phyloP scores from a whole-genome alignment of 331 rosid genomes.

The Quercus phellos region DNA sequence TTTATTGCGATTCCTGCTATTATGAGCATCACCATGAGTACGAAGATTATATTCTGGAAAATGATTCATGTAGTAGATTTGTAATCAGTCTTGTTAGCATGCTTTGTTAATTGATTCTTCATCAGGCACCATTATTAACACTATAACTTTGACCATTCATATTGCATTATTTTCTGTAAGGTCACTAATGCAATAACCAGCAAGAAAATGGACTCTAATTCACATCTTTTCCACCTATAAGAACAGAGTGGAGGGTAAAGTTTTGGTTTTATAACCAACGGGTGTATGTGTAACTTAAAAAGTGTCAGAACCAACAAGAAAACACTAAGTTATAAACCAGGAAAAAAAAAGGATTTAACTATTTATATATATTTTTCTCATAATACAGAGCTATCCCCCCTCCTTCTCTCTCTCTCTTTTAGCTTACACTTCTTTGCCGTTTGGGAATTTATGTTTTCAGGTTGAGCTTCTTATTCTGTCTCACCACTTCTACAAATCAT shows the following conservation, averaged over 20 bases:
- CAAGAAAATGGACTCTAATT: background rate
- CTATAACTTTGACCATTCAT: background rate
- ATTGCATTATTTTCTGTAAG: background rate
- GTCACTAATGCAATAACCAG: background rate
- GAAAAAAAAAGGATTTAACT: background rate
- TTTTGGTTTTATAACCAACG: background rate
- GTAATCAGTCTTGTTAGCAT: background rate
- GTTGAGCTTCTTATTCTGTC: slow-evolving; percentile 97
- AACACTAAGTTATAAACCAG: background rate
- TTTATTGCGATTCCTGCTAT: background rate
- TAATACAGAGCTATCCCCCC: background rate
- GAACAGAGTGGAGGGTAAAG: background rate
- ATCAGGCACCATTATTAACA: background rate
- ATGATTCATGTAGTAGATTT: background rate
- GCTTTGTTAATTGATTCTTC: background rate
- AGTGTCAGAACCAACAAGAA: background rate
- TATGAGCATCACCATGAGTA: background rate
- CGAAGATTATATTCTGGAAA: background rate
- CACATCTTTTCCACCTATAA: background rate
- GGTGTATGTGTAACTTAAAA: background rate
- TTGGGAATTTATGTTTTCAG: slow-evolving; percentile 44
- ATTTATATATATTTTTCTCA: slow-evolving; percentile 11
- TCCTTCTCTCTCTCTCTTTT: background rate
- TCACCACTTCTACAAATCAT: slow-evolving; percentile 94
- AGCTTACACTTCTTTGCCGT: slow-evolving; percentile 24